Percentiles rank a stretch among this genome's conserved stretches.
phyloP scores from a whole-genome alignment of 176 grass and related monocot genomes.

The Thinopyrum elongatum region DNA sequence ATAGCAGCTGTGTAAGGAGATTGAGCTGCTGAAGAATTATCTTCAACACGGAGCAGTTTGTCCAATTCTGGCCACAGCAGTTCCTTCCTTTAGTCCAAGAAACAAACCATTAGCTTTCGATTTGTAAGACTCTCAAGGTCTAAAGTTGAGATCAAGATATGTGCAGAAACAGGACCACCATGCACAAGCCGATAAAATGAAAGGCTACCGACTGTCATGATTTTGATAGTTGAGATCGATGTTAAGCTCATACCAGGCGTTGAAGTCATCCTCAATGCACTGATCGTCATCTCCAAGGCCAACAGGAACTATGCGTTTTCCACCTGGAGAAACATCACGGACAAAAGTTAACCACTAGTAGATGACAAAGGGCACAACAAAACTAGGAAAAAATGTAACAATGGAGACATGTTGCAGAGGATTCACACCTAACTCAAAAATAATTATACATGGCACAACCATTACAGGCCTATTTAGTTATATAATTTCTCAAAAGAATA shows the following conservation, averaged over 20 bases:
- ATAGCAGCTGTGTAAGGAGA: constrained; percentile 81
- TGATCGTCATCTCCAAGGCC: constrained; percentile 97
- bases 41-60: constrained; percentile 68
- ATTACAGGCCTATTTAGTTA: background rate
- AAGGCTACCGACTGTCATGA: background rate
- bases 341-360: background rate
- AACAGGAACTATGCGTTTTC: constrained; percentile 63
- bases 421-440: background rate
- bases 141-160: background rate
- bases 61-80: constrained; percentile 85
- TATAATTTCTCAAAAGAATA: background rate
- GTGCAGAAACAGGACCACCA: background rate
- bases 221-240: background rate
- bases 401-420: background rate
- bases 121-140: background rate
- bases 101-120: constrained; percentile 13
- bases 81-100: constrained; percentile 72
- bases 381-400: background rate
- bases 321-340: constrained; percentile 57
- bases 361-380: background rate
- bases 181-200: background rate
- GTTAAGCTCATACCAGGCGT: constrained; percentile 59
- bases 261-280: constrained; percentile 96
- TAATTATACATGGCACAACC: background rate
- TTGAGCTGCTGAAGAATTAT: constrained; percentile 40